Evolutionary conservation across 2,329 filamentous ascomycete species (phyloP), one percentile per base, ranked within the genome.

Genomic region (Cercospora sp.): DNA sequence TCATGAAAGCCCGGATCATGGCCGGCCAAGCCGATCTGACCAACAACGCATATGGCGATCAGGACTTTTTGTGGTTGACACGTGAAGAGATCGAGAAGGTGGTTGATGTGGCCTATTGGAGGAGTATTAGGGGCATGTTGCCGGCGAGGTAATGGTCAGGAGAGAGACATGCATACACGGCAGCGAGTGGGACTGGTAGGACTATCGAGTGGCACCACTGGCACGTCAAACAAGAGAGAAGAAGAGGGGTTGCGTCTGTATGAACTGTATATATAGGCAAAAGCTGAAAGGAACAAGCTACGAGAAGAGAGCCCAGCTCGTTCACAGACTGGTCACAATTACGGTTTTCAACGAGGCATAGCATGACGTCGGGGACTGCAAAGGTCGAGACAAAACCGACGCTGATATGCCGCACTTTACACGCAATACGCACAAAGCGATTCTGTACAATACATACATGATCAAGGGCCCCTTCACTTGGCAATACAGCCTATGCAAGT

Each of bases 1-100:
- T 97, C 86, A 88, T 98, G 84, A 98, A 98, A 85, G 92, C 89
- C 61, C 88, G 95, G 71, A 98, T 99, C 79, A 92, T 98, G 91
- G 93, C 94, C 36, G 95, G 95, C n/a, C 95, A 98, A 82, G 93
- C 91, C 31, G 87, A 97, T 79, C 80, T 98, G 63, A 83, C 84
- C 70, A 84, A 84, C 68, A 97, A 95, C 81, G 82, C 84, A 69
- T 86, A 91, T 66, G 91, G 90, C 5, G 84, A 95, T 64, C 84
- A 85, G 64, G 93, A 97, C 79, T 99, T 95, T 83, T 89, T 91
- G 82, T 99, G 95, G 95, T 81, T 98, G 76, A 90, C 92, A 26
- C 94, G 91, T 80, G 92, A 97, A 70, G 95, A 99, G 86, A 85
- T 98, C 65, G 79, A 90, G 79, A 83, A 88, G 73, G 65, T 33